Base-by-base conservation (phyloP, 768 basidiomycete species). In the Dioszegia crocea region DNA sequence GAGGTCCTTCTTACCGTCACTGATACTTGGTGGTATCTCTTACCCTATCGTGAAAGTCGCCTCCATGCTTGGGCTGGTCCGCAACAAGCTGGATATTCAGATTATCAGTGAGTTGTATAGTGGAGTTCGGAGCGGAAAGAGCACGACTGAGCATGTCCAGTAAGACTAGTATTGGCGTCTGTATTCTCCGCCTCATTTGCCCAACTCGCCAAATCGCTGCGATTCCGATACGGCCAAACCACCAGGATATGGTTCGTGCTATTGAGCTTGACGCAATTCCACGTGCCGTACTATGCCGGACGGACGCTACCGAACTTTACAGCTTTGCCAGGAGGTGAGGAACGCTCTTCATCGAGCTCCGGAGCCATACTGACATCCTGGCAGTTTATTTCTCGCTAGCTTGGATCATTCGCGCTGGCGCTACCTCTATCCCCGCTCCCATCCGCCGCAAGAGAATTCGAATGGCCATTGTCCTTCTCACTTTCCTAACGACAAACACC, bases 251-350 rank as follows among this genome's bases (percentile, higher is more conserved):
- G 62, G 66, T 94, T 86, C 73, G 76, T 83, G 1, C 61, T 92
- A 0, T 72, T 96, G n/a, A 84, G 85, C 3, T 81, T 84, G 63
- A 84, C 86, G 0, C 91, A 94, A 70, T 98, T 96, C 71, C 96
- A 98, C 72, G 71, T 93, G 4, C 86, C 86, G 6, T 99, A 90
- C 75, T 98, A 91, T 86, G 89, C 91, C 81, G 86, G 91, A 2
- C 79, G 96, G 54, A 96, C 94, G 0, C 77, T 98, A 6, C 94
- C 96, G 1, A 99, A 98, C 74, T 94, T 91, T 86, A 85, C 92
- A 61, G 91, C 91, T 3, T 78, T 92, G 17, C 79, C 88, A 1
- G 84, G 86, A 44, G 88, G 91, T 93, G 3, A 27, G 49, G n/a
- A n/a, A n/a, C n/a, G 33, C 33, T 36, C 4, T 17, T 9, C 33